Evolutionary conservation across 306 rosid genomes (phyloP).

Genomic region (apple (Malus domestica)): ASM211411v1 NC_041795.1:34195001-34195500

Average conservation of each 20-base stretch:
- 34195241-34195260: constrained; percentile 63
- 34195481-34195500: not conserved
- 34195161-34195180: constrained; percentile 81
- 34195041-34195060: constrained; percentile 95
- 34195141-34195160: constrained; percentile 91
- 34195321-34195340: too few relatives aligned
- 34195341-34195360: not conserved
- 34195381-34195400: not conserved
- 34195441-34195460: not conserved
- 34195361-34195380: not conserved
- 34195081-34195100: constrained; percentile 69
- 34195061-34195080: constrained; percentile 77
- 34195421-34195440: not conserved
- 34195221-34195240: constrained; percentile 74
- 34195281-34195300: not conserved
- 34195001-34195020: constrained; percentile 85
- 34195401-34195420: not conserved
- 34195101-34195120: constrained; percentile 54
- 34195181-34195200: constrained; percentile 85
- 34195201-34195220: constrained; percentile 62
- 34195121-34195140: constrained; percentile 87
- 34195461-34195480: not conserved
- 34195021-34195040: constrained; percentile 89
- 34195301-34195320: too few relatives aligned
- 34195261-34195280: not conserved